Evolutionary conservation across 768 basidiomycete species (phyloP).

Genomic region (Lactarius trivialis): DNA sequence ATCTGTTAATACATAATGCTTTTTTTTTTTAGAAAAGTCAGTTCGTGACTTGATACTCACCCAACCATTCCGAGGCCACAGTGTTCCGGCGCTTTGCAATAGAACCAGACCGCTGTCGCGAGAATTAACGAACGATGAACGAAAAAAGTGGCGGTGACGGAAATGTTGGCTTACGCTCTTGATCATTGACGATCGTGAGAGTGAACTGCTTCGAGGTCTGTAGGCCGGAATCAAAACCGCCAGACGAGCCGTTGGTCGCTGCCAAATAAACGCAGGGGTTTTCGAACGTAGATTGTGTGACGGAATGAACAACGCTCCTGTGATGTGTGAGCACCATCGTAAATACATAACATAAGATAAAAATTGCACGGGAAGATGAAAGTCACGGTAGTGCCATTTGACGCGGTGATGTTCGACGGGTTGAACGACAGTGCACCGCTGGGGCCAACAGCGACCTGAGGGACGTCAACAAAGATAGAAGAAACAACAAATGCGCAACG

Average conservation of each 20-base stretch:
- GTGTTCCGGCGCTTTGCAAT: conserved; percentile 42
- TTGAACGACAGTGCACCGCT: conserved; percentile 36
- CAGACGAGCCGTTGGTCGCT: conserved; percentile 28
- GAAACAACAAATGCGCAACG: background rate
- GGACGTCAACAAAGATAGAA: background rate
- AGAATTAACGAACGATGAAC: background rate
- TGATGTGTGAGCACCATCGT: background rate
- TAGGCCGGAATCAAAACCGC: conserved; percentile 53
- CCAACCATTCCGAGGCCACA: conserved; percentile 51
- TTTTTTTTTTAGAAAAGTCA: too few species aligned
- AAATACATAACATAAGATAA: background rate
- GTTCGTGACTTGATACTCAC: conserved; percentile 20
- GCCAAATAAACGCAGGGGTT: conserved; percentile 36
- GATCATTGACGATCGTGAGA: conserved; percentile 43
- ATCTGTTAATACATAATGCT: background rate
- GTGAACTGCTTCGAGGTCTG: conserved; percentile 35
- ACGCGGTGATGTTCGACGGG: conserved; percentile 42
- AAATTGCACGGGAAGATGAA: conserved; percentile 44
- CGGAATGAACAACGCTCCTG: conserved; percentile 26
- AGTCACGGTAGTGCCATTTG: conserved; percentile 45
- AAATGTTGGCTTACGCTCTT: conserved; percentile 34
- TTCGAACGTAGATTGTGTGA: conserved; percentile 29
- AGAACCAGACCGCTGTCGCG: conserved; percentile 47
- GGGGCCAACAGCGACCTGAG: conserved; percentile 40
- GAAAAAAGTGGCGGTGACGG: background rate